Evolutionary conservation across 306 rosid species (phyloP), one percentile per base, ranked within the genome.

Genomic region (Oxytropis ochrocephala): DNA sequence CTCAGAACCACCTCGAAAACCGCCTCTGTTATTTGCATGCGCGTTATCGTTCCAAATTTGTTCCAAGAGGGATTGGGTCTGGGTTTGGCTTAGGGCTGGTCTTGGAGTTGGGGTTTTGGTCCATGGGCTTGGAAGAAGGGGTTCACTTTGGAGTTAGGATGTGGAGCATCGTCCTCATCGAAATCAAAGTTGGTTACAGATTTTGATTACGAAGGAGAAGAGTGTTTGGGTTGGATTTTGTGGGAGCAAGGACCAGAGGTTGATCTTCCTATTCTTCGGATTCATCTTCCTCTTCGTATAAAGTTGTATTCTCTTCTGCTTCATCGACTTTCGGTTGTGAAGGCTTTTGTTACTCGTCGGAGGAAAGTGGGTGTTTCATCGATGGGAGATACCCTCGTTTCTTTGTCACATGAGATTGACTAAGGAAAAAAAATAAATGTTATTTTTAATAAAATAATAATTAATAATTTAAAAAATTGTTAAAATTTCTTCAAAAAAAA

Each of bases 361-460:
- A 43, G 4, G 84, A 75, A 0, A 91, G 90, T 80, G 18, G 97
- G 95, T 1, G 95, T 91, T 0, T 88, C 87, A 7, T 91, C 90
- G 7, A 88, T 70, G 12, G 84, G 89, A 14, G 95, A 81, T 1
- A 64, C 10, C 96, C 89, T 5, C 79, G 86, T 9, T 86, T 86
- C 14, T 76, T 86, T 2, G 86, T 85, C 97, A 91, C n/a, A n/a
- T n/a, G n/a, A n/a, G n/a, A n/a, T n/a, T n/a, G n/a, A n/a, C n/a
- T n/a, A n/a, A n/a, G n/a, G n/a, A n/a, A n/a, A n/a, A n/a, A n/a
- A n/a, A n/a, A n/a, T n/a, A n/a, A n/a, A n/a, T n/a, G n/a, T n/a
- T n/a, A n/a, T n/a, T n/a, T n/a, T n/a, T n/a, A n/a, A n/a, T n/a
- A n/a, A n/a, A n/a, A n/a, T n/a, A n/a, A n/a, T n/a, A n/a, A n/a